These are phyloP conservation scores for Lipomyces japonicus DNA, from an alignment of 805 yeast genomes.

Conservation along the genomic window DNA sequence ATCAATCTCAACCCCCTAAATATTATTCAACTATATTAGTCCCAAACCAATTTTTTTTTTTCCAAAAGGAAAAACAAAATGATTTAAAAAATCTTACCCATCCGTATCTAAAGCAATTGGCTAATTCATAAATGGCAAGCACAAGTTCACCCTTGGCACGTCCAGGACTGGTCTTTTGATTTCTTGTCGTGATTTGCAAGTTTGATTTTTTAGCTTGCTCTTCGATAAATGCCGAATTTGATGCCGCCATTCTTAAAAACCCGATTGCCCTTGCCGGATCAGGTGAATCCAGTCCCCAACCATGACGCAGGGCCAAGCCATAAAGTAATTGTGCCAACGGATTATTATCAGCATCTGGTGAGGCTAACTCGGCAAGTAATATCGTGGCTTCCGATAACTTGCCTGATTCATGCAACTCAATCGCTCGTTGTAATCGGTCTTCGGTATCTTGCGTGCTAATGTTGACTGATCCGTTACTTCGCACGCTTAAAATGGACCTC, in stretches of 20 bases:
- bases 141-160: slow-evolving; percentile 31
- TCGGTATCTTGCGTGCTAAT: slow-evolving; percentile 14
- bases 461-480: neutral
- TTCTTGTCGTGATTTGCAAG: slow-evolving; percentile 8
- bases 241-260: slow-evolving; percentile 32
- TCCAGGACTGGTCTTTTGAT: slow-evolving; percentile 17
- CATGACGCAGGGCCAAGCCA: slow-evolving; percentile 35
- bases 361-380: slow-evolving; percentile 31
- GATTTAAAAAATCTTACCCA: slow-evolving; percentile 26
- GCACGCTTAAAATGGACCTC: slow-evolving; percentile 1
- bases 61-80: neutral
- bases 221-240: slow-evolving; percentile 29
- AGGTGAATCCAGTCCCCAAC: slow-evolving; percentile 33
- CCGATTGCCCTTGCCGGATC: slow-evolving; percentile 29
- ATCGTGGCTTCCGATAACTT: slow-evolving; percentile 21
- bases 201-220: slow-evolving; percentile 13
- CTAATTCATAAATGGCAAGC: slow-evolving; percentile 36
- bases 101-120: slow-evolving; percentile 36
- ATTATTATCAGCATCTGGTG: slow-evolving; percentile 27
- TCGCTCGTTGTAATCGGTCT: slow-evolving; percentile 31
- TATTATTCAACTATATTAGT: neutral
- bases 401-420: slow-evolving; percentile 34
- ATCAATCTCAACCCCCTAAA: slow-evolving; percentile 32
- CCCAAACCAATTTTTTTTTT: neutral
- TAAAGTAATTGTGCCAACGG: slow-evolving; percentile 36